Evolutionary conservation across 345 rosid genomes (phyloP).

Genomic region (Crucihimalaya himalaica): DNA sequence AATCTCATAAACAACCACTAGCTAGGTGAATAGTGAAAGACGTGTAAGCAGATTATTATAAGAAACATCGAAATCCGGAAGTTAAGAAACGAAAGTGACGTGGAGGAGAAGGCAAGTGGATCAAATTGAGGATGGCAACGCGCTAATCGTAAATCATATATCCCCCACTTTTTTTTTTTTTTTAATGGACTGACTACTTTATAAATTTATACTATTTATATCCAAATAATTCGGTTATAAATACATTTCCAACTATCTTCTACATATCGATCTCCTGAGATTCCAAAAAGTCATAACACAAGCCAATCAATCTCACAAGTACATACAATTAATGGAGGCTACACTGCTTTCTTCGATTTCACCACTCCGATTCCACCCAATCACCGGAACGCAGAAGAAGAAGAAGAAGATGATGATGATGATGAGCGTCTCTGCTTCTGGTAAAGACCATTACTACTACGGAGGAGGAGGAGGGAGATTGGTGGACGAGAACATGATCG

Average conservation of each 20-base stretch:
- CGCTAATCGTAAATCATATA: conserved; percentile 17
- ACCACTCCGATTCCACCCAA: conserved; percentile 23
- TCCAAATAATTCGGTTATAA: conserved; percentile 27
- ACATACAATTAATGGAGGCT: conserved; percentile 14
- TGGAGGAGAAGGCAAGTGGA: neutral
- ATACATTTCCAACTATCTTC: conserved; percentile 33
- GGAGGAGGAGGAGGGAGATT: conserved; percentile 42
- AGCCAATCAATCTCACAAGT: neutral
- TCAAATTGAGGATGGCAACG: conserved; percentile 10
- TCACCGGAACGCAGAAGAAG: neutral
- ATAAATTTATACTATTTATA: too few species aligned
- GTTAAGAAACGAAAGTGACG: conserved; percentile 16
- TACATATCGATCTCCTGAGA: neutral
- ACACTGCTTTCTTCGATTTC: conserved; percentile 30
- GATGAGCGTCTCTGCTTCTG: conserved; percentile 1
- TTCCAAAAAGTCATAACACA: neutral
- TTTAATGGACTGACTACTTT: neutral
- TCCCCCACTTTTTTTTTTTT: neutral
- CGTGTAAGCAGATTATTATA: conserved; percentile 1
- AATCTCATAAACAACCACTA: neutral
- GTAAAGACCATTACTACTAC: conserved; percentile 32
- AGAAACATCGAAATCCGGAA: neutral
- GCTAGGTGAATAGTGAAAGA: conserved; percentile 14
- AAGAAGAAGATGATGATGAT: neutral
- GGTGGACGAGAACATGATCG: conserved; percentile 67